phyloP scores from a whole-genome alignment of 1,284 basidiomycete genomes.

The Neonothopanus nambi region DNA sequence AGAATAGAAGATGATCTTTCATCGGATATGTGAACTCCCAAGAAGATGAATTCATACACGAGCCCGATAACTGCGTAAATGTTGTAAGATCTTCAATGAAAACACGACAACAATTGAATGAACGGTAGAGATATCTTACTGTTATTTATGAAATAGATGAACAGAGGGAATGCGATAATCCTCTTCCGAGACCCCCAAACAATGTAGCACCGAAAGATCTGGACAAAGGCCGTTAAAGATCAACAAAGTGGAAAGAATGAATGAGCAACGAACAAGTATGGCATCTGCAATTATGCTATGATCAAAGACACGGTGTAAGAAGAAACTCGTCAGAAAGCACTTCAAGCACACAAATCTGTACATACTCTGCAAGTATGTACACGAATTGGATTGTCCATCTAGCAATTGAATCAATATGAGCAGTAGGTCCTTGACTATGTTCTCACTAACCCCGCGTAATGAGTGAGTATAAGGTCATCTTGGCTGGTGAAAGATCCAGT shows the following conservation, averaged over 20 bases:
- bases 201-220: conserved; percentile 5
- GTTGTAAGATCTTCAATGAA: no score
- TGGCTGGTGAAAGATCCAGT: no score
- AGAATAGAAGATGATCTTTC: not conserved
- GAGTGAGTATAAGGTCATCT: no score
- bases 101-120: not conserved
- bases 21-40: not conserved
- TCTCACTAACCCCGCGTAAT: no score
- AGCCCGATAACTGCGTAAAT: not conserved
- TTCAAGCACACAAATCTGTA: no score
- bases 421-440: no score
- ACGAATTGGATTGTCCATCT: no score
- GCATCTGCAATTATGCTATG: conserved; percentile 1
- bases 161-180: not conserved
- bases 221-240: not conserved
- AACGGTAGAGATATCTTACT: not conserved
- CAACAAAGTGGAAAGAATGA: not conserved
- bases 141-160: not conserved
- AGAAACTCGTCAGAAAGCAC: no score
- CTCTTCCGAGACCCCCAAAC: not conserved
- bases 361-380: no score
- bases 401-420: no score
- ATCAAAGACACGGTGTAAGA: not conserved
- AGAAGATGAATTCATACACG: not conserved
- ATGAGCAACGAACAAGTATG: not conserved